phyloP scores from a whole-genome alignment of 208 protist genomes.

The Leishmania tarentolae region DNA sequence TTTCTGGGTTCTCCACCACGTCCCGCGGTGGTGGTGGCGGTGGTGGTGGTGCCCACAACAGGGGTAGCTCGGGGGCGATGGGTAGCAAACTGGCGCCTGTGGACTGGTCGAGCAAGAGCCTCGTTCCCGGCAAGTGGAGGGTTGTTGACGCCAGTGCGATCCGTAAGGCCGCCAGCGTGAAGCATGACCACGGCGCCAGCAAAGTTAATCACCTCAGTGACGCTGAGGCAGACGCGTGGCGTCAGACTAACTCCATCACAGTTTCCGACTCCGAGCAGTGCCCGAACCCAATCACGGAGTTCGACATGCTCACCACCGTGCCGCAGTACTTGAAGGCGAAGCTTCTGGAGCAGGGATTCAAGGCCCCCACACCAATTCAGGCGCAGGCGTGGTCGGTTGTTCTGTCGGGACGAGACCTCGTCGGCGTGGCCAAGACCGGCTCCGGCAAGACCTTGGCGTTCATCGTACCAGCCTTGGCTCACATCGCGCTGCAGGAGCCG shows the following conservation, averaged over 20 bases:
- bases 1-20: conserved; percentile 55
- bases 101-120: conserved; percentile 62
- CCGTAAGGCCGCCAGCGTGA: conserved; percentile 52
- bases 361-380: conserved; percentile 87
- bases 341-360: conserved; percentile 81
- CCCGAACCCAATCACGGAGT: conserved; percentile 68
- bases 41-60: conserved; percentile 5
- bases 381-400: conserved; percentile 84
- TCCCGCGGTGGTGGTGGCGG: conserved; percentile 17
- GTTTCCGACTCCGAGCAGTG: conserved; percentile 54
- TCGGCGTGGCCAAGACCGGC: conserved; percentile 94
- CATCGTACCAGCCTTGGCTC: conserved; percentile 87
- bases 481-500: conserved; percentile 82
- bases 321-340: conserved; percentile 79
- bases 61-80: conserved; percentile 24
- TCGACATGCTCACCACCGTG: conserved; percentile 66
- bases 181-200: conserved; percentile 24
- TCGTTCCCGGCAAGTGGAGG: conserved; percentile 79
- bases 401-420: conserved; percentile 83
- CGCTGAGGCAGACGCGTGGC: conserved; percentile 67
- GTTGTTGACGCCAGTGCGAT: conserved; percentile 74
- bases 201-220: conserved; percentile 44
- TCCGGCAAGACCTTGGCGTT: conserved; percentile 95
- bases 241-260: conserved; percentile 65
- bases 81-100: conserved; percentile 62